These are phyloP conservation scores for Tolypocladium pustulatum DNA, from an alignment of 2,329 filamentous ascomycete genomes.

Conservation along the genomic window DNA sequence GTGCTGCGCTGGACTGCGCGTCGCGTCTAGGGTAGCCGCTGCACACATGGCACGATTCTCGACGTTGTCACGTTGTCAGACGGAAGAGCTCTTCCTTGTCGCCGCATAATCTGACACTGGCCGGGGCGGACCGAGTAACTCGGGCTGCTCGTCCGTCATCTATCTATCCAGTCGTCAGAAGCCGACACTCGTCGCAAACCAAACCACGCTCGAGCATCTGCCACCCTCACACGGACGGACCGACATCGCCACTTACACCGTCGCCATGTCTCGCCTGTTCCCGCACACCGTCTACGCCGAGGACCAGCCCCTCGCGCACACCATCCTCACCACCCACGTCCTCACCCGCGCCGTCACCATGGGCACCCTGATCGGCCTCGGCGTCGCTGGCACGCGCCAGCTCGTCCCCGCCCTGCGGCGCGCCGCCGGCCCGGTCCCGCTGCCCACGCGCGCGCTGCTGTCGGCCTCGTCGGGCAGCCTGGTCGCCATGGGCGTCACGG, in stretches of 20 bases:
- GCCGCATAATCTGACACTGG: background rate
- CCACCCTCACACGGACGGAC: background rate
- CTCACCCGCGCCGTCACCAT: slow-evolving; percentile 43
- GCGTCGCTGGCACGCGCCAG: slow-evolving; percentile 23
- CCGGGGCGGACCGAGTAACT: too few relatives aligned
- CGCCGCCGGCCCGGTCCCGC: slow-evolving; percentile 15
- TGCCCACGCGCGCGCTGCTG: slow-evolving; percentile 28
- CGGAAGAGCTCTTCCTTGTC: background rate
- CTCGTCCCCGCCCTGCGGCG: slow-evolving; percentile 17
- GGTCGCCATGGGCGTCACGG: slow-evolving; percentile 31
- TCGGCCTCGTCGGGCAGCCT: slow-evolving; percentile 34
- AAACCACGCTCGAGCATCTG: background rate
- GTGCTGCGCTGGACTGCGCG: background rate
- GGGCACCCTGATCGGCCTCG: slow-evolving; percentile 37
- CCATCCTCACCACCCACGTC: slow-evolving; percentile 50
- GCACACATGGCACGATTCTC: background rate
- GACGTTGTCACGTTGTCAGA: background rate
- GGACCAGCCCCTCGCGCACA: slow-evolving; percentile 44
- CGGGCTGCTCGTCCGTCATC: too few relatives aligned
- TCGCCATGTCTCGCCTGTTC: slow-evolving; percentile 42
- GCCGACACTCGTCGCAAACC: background rate
- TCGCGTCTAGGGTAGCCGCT: background rate
- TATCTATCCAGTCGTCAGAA: too few relatives aligned
- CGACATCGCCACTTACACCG: background rate
- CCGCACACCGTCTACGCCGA: slow-evolving; percentile 49